These are phyloP conservation scores for Fusarium staphyleae DNA, from an alignment of 2,329 filamentous ascomycete genomes.

Conservation along the genomic window DNA sequence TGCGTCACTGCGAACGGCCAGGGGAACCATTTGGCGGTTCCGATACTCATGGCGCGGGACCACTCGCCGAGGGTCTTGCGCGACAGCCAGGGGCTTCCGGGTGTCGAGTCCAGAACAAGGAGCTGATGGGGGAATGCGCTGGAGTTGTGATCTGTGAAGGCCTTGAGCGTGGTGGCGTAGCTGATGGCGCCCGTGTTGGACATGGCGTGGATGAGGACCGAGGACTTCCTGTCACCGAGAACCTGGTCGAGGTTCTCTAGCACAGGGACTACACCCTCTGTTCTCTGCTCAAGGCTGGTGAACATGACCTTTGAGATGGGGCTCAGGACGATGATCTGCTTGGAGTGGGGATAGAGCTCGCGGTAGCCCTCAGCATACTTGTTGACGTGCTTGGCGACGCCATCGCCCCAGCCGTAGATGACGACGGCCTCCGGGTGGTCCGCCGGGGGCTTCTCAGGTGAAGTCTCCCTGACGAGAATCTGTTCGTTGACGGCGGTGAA, in stretches of 20 bases:
- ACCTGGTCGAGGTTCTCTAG: constrained; percentile 44
- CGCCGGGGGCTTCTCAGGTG: constrained; percentile 26
- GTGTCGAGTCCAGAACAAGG: constrained; percentile 60
- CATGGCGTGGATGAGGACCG: constrained; percentile 60
- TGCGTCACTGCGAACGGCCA: constrained; percentile 59
- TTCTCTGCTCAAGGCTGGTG: constrained; percentile 52
- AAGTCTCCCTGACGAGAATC: constrained; percentile 53
- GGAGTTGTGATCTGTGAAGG: constrained; percentile 50
- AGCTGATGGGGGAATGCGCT: constrained; percentile 56
- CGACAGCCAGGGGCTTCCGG: constrained; percentile 54
- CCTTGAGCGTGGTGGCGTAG: constrained; percentile 57
- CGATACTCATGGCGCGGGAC: constrained; percentile 61
- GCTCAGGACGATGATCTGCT: constrained; percentile 59
- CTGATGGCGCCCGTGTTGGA: constrained; percentile 66
- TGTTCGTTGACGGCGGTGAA: constrained; percentile 57
- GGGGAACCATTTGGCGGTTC: constrained; percentile 55
- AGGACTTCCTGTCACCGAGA: constrained; percentile 34
- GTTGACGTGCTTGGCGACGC: constrained; percentile 58
- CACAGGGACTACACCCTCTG: constrained; percentile 55
- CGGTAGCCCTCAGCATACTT: constrained; percentile 64
- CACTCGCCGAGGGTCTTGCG: constrained; percentile 55
- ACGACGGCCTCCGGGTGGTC: constrained; percentile 55
- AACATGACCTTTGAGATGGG: constrained; percentile 57
- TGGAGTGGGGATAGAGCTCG: constrained; percentile 57
- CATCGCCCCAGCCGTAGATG: constrained; percentile 66